phyloP scores from a whole-genome alignment of 1,139 yeast species.

The Nematodospora anomalae region DNA sequence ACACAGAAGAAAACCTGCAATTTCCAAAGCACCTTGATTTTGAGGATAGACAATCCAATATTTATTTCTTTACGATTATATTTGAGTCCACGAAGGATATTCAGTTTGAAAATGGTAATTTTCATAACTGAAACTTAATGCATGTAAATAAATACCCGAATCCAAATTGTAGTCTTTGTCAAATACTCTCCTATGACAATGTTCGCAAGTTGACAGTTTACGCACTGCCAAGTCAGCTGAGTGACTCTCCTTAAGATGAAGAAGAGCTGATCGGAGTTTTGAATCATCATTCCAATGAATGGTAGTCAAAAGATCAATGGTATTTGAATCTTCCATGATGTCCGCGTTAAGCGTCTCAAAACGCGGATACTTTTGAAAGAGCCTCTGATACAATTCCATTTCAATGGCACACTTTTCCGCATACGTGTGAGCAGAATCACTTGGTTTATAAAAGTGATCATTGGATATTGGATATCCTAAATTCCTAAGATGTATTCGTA shows the following conservation, averaged over 20 bases:
- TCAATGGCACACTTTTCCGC: constrained; percentile 28
- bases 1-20: neutral
- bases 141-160: constrained; percentile 55
- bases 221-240: constrained; percentile 3
- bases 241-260: constrained; percentile 20
- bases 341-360: constrained; percentile 13
- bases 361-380: constrained; percentile 21
- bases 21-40: too few relatives aligned
- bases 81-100: constrained; percentile 40
- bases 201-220: constrained; percentile 25
- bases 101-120: constrained; percentile 31
- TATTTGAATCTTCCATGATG: constrained; percentile 4
- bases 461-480: constrained; percentile 69
- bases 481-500: constrained; percentile 67
- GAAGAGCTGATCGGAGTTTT: constrained; percentile 13
- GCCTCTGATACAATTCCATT: constrained; percentile 23
- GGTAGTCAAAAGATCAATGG: constrained; percentile 19
- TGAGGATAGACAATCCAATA: too few relatives aligned
- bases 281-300: constrained; percentile 18
- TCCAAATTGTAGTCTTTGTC: constrained; percentile 17
- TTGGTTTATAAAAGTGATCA: constrained; percentile 56
- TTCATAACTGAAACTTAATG: constrained; percentile 25
- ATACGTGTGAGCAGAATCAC: constrained; percentile 11
- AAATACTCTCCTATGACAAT: constrained; percentile 44
- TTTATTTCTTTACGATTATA: too few relatives aligned